These are phyloP conservation scores for Taxillus chinensis DNA, from an alignment of 164 flowering plant species.

Conservation along the genomic window DNA sequence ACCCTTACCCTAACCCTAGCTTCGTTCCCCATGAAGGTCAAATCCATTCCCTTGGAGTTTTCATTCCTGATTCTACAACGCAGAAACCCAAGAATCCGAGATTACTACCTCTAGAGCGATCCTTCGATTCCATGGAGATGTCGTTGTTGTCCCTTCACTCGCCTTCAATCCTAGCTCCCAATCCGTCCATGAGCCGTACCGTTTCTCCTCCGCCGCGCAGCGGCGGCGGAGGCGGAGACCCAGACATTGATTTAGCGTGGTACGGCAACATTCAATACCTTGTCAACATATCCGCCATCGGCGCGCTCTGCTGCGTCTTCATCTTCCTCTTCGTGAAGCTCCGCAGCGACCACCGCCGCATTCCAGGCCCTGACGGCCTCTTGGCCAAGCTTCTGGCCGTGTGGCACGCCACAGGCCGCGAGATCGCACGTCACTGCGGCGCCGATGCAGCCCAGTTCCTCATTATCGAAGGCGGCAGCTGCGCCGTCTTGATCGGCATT, in stretches of 20 bases:
- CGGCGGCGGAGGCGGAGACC: constrained; percentile 10
- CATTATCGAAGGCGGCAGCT: constrained; percentile 87
- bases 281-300: constrained; percentile 79
- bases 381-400: constrained; percentile 88
- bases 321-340: constrained; percentile 87
- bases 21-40: no score
- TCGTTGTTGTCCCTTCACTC: not conserved
- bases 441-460: constrained; percentile 96
- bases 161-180: not conserved
- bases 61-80: no score
- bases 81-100: no score
- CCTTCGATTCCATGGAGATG: not conserved
- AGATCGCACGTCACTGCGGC: constrained; percentile 88
- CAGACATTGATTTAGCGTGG: constrained; percentile 42
- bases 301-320: constrained; percentile 57
- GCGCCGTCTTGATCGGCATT: constrained; percentile 37
- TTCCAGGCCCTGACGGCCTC: constrained; percentile 80
- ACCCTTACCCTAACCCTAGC: no score
- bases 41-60: no score
- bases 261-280: constrained; percentile 93
- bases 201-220: constrained; percentile 26
- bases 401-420: constrained; percentile 89
- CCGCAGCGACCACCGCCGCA: constrained; percentile 85
- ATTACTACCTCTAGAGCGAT: no score
- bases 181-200: constrained; percentile 9